Evolutionary conservation across 768 basidiomycete genomes (phyloP).

Genomic region (Mycena albidolilacea): DNA sequence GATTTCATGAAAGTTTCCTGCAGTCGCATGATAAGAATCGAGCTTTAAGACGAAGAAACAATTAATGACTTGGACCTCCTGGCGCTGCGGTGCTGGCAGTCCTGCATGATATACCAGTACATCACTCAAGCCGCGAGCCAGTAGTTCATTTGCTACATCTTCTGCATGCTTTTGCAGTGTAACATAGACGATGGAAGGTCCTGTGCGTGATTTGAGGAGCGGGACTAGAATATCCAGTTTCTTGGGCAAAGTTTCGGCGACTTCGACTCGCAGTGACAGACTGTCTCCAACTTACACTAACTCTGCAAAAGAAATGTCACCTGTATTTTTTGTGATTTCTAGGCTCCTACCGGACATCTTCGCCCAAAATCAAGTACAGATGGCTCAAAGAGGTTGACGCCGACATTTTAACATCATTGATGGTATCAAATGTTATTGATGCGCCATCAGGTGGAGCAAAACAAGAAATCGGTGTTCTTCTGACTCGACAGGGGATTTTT

Average conservation of each 20-base stretch:
- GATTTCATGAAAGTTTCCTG: constrained; percentile 55
- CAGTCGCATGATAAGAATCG: neutral
- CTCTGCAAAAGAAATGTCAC: no score
- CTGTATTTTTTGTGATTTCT: no score
- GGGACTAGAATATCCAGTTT: constrained; percentile 56
- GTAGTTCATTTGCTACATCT: constrained; percentile 51
- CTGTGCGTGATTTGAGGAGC: constrained; percentile 52
- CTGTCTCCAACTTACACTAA: constrained; percentile 44
- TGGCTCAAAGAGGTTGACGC: no score
- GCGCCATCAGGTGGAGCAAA: no score
- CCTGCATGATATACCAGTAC: constrained; percentile 60
- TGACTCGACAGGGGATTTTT: no score
- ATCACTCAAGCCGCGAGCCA: constrained; percentile 46
- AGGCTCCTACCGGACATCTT: no score
- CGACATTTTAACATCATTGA: no score
- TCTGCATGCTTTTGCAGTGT: constrained; percentile 60
- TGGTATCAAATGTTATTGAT: no score
- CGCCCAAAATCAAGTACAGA: no score
- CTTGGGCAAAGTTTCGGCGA: constrained; percentile 48
- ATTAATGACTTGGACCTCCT: constrained; percentile 48
- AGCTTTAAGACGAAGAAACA: neutral
- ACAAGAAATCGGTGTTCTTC: no score
- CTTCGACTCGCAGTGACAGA: constrained; percentile 53
- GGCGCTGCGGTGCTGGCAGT: constrained; percentile 51
- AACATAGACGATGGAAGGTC: constrained; percentile 63